Conservation (phyloP, 179 eudicot species). For the Beta corolliflora region DNA sequence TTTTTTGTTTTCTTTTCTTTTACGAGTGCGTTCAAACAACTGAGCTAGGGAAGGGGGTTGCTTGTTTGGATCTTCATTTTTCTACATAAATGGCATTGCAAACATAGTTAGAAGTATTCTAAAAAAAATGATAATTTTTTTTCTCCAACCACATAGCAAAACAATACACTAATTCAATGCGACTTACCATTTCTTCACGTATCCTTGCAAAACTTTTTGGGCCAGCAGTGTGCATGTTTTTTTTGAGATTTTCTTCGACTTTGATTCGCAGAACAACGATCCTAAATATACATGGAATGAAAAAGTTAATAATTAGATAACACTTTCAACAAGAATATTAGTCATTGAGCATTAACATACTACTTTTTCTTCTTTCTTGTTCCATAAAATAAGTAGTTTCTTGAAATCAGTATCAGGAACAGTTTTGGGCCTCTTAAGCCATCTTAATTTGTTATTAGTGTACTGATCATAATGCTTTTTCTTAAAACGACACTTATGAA, state of each 20-base stretch:
- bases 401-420: neutral
- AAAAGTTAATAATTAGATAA: neutral
- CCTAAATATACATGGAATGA: neutral
- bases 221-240: constrained; percentile 8
- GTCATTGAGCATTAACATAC: neutral
- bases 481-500: constrained; percentile 13
- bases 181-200: constrained; percentile 9
- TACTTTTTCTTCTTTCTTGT: neutral
- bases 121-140: no score
- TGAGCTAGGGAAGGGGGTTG: neutral
- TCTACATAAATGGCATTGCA: no score
- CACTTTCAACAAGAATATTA: no score
- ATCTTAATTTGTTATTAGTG: constrained; percentile 1
- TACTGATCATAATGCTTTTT: neutral
- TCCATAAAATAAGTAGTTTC: neutral
- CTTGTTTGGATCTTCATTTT: constrained; percentile 1
- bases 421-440: neutral
- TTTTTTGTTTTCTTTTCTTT: neutral
- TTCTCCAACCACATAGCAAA: no score
- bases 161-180: no score
- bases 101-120: no score
- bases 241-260: neutral
- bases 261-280: neutral
- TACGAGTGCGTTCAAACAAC: constrained; percentile 4
- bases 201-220: constrained; percentile 11